Conservation (phyloP, 306 rosid genomes). For the Vigna unguiculata region DNA sequence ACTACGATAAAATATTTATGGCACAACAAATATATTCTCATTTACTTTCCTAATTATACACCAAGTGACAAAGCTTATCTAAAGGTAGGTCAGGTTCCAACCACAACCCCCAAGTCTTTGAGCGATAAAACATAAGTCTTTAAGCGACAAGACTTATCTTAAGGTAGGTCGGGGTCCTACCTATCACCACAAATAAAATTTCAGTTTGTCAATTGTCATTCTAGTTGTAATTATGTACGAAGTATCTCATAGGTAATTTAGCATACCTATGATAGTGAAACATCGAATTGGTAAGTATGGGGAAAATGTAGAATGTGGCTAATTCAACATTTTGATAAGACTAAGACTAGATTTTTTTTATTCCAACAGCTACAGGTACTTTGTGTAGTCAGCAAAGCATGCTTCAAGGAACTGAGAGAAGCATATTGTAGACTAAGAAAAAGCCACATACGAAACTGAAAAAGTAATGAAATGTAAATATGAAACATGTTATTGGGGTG, state of each 20-base stretch:
- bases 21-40: no score
- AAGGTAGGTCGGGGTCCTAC: no score
- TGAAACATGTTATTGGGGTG: constrained; percentile 12
- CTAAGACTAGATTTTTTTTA: background rate
- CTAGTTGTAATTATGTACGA: constrained; percentile 10
- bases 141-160: no score
- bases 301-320: background rate
- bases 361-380: constrained; percentile 12
- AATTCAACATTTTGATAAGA: background rate
- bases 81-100: no score
- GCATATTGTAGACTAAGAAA: constrained; percentile 21
- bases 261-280: constrained; percentile 19
- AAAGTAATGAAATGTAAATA: constrained; percentile 20
- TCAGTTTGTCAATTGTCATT: background rate
- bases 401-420: constrained; percentile 28
- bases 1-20: no score
- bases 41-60: no score
- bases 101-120: no score
- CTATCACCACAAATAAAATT: background rate
- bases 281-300: constrained; percentile 1
- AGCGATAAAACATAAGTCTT: no score
- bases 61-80: no score
- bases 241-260: background rate
- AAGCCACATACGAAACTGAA: constrained; percentile 17
- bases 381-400: constrained; percentile 24